Base-by-base conservation (phyloP, 495 filamentous ascomycete species). In the Penicilliopsis zonata region DNA sequence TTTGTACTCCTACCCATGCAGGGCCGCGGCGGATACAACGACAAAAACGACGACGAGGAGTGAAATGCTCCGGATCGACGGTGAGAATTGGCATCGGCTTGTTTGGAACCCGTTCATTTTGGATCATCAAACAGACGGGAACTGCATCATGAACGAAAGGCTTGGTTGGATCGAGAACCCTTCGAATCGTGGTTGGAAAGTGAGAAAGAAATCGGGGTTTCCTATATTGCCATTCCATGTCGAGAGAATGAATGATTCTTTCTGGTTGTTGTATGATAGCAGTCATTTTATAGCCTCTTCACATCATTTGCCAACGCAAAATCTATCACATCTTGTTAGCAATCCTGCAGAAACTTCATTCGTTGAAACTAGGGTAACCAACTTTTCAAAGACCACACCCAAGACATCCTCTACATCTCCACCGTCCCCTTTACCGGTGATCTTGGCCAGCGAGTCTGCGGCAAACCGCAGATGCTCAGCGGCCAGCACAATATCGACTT, bases 371-470 rank as follows among this genome's bases (percentile, higher is more conserved):
- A 40, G 9, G 13, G 18, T 14, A 17, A 63, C 66, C 47, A 49
- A 90, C 81, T 93, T 96, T 54, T 99, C 88, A 60, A 99, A 96
- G 2, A 99, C 86, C 23, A 96, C 88, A 1, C 92, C 92, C 37
- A 99, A 57, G 2, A 96, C 86, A 46, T 96, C 90, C 55, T 99
- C 88, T 18, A 99, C 84, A 67, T 99, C 90, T 2, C 85, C 86
- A 25, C 69, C 71, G 36, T 83, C 82, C 2, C 87, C 90, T 35
- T 74, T 75, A 2, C 90, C 90, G 3, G 86, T 96, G 38, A 95
- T 93, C 41, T 76, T 74, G 2, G 83, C 80, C 8, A 99, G 61
- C 33, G 71, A 71, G 19, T 78, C 76, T 2, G 86, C 92, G 9
- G 88, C 87, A 28, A 70, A 71, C 19, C 90, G 81, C 32, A 96